Conservation (phyloP, 129 eudicot species). For the Artemisia annua region DNA sequence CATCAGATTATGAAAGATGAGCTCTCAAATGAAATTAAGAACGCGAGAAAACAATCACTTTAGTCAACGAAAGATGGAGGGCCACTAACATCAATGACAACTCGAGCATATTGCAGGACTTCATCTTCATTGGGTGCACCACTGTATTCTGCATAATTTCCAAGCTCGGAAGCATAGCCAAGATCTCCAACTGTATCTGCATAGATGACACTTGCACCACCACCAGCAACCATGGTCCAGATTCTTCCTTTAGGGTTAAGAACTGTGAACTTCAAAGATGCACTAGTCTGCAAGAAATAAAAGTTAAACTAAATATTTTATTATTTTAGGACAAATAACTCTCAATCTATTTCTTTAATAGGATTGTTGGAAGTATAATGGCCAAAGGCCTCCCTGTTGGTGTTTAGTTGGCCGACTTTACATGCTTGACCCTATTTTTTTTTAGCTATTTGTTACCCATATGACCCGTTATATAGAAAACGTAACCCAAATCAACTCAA, state of each 20-base stretch:
- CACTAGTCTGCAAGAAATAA: slow-evolving; percentile 64
- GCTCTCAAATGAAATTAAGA: not conserved
- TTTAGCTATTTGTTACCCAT: too few species aligned
- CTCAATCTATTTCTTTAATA: not conserved
- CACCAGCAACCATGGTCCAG: slow-evolving; percentile 99
- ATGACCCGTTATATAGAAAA: not conserved
- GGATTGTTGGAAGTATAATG: not conserved
- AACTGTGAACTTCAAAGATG: slow-evolving; percentile 82
- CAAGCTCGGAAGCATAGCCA: slow-evolving; percentile 94
- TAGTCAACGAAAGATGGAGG: not conserved
- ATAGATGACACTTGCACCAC: slow-evolving; percentile 95
- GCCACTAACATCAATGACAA: slow-evolving; percentile 80
- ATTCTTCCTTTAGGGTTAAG: slow-evolving; percentile 92
- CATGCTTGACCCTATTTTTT: too few species aligned
- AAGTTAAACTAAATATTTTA: not conserved
- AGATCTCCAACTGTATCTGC: slow-evolving; percentile 97
- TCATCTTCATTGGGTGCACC: slow-evolving; percentile 97
- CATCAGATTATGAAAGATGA: not conserved
- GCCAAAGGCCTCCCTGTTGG: not conserved
- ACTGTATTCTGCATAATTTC: slow-evolving; percentile 96
- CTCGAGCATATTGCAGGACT: slow-evolving; percentile 90
- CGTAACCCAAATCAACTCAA: not conserved
- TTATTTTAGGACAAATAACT: not conserved
- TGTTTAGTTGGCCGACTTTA: too few species aligned
- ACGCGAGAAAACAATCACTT: not conserved